These are phyloP conservation scores for Penicilliopsis zonata DNA, from an alignment of 495 filamentous ascomycete genomes.

Conservation along the genomic window DNA sequence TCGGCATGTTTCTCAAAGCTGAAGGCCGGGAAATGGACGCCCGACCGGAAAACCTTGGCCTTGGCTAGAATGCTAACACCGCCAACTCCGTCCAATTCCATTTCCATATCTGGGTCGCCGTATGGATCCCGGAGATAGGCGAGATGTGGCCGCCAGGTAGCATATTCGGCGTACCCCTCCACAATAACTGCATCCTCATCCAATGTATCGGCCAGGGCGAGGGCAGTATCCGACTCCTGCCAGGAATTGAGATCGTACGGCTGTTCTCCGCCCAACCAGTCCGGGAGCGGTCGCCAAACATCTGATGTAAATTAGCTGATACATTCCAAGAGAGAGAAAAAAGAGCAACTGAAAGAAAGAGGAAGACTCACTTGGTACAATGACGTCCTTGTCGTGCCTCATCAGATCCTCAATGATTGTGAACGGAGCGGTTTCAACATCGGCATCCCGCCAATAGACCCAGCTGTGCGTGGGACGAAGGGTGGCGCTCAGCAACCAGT, in stretches of 20 bases:
- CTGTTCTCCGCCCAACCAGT: slow-evolving; percentile 98
- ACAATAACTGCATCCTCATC: slow-evolving; percentile 99
- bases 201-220: slow-evolving; percentile 85
- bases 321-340: slow-evolving; percentile 1
- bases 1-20: slow-evolving; percentile 98
- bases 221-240: slow-evolving; percentile 96
- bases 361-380: slow-evolving; percentile 83
- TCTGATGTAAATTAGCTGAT: slow-evolving; percentile 38
- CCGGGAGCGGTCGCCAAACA: slow-evolving; percentile 95
- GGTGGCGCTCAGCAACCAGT: slow-evolving; percentile 93
- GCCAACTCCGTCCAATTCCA: slow-evolving; percentile 97
- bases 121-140: slow-evolving; percentile 96
- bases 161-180: slow-evolving; percentile 98
- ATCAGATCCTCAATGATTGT: slow-evolving; percentile 97
- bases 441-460: slow-evolving; percentile 99
- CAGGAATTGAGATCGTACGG: slow-evolving; percentile 98
- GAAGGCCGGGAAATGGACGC: slow-evolving; percentile 96
- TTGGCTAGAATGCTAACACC: slow-evolving; percentile 97
- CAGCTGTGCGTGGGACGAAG: slow-evolving; percentile 92
- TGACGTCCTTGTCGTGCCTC: slow-evolving; percentile 98
- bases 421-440: slow-evolving; percentile 91
- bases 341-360: slow-evolving; percentile 1
- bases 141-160: slow-evolving; percentile 95
- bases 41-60: slow-evolving; percentile 84
- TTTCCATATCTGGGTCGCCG: slow-evolving; percentile 97